Evolutionary conservation across 345 rosid genomes (phyloP).

Genomic region (Eucalyptus globulus): DNA sequence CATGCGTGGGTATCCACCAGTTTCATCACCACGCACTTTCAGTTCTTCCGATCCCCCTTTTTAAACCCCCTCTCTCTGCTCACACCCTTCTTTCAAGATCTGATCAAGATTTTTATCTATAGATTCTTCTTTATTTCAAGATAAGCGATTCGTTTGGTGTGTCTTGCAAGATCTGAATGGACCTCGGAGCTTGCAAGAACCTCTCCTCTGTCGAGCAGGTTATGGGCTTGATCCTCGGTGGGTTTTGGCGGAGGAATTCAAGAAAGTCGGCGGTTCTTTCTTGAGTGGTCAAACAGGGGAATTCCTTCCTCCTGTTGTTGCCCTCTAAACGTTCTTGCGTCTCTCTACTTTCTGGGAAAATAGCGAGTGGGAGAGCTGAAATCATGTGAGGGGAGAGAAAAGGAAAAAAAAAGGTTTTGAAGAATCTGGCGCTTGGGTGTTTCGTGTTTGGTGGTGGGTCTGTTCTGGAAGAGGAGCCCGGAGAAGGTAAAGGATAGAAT

Average conservation of each 20-base stretch:
- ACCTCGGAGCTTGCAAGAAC: neutral
- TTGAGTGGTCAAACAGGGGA: neutral
- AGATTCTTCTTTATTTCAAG: neutral
- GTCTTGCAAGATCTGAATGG: neutral
- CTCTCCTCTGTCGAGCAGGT: neutral
- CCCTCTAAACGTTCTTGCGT: neutral
- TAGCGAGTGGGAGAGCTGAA: neutral
- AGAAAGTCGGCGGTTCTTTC: neutral
- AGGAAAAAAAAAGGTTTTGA: neutral
- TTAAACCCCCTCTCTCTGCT: neutral
- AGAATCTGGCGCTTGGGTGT: neutral
- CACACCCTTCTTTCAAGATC: neutral
- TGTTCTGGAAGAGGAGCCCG: neutral
- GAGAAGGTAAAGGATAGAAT: neutral
- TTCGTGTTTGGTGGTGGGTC: neutral
- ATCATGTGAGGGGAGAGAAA: neutral
- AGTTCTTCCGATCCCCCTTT: neutral
- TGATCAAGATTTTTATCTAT: neutral
- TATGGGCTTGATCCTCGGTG: neutral
- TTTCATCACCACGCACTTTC: neutral
- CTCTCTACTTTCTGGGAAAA: neutral
- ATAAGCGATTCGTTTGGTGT: neutral
- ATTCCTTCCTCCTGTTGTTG: neutral
- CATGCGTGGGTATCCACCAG: neutral
- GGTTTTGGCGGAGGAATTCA: neutral